A percentile compares a stretch with the other conserved stretches of the same genome.
Conservation (phyloP, 805 yeast species). For the Pichia heedii region DNA sequence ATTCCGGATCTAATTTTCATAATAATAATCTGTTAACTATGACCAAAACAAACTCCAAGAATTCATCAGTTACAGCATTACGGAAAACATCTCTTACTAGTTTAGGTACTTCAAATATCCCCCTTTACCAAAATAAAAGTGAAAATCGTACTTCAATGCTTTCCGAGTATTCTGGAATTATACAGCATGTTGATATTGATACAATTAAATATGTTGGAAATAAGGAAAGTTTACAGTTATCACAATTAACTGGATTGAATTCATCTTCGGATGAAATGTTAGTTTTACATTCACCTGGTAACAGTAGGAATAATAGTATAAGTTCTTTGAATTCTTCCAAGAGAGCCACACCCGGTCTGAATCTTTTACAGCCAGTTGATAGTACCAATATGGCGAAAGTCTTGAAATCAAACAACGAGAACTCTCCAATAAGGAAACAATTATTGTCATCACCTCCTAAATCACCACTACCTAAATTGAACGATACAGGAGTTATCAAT, state of each 20-base stretch:
- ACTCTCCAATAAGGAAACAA: not conserved
- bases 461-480: conserved; percentile 10
- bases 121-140: not conserved
- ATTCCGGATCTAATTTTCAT: not conserved
- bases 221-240: conserved; percentile 6
- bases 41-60: not conserved
- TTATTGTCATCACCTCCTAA: conserved; percentile 9
- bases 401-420: not conserved
- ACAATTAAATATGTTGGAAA: conserved; percentile 26
- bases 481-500: not conserved
- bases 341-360: not conserved
- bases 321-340: not conserved
- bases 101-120: not conserved
- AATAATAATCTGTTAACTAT: too few relatives aligned
- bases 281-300: not conserved
- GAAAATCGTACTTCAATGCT: conserved; percentile 25
- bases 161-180: conserved; percentile 30
- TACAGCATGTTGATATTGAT: conserved; percentile 29
- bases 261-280: not conserved
- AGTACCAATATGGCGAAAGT: conserved; percentile 2
- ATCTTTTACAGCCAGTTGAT: not conserved
- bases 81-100: not conserved
- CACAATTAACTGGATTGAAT: not conserved
- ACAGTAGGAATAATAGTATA: not conserved
- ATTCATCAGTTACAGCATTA: not conserved